Base-by-base conservation (phyloP, 2,329 filamentous ascomycete genomes). In the Penicillium sp. region DNA sequence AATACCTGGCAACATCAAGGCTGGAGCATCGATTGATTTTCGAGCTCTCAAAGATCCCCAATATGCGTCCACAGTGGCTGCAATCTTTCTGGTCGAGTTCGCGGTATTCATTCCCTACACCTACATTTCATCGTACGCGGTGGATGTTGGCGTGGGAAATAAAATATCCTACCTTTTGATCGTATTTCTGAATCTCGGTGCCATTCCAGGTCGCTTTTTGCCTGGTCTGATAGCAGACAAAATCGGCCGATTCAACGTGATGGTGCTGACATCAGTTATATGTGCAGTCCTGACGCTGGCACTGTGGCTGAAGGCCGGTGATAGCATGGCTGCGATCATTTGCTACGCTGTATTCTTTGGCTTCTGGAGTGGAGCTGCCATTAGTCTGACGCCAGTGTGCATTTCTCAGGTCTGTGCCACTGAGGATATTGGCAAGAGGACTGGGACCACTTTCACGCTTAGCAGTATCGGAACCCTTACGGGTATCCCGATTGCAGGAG, bases 361-460 rank as follows among this genome's bases (percentile, higher is more conserved):
- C 1, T 70, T 72, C 45, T 64, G 54, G 27, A 63, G 60, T 22
- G 69, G 69, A 4, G 61, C 60, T 3, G 68, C 67, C 18, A 62
- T 71, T 31, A 66, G 62, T 26, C 35, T 72, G 41, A 66, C 63
- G 5, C 69, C 69, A 0, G 62, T 71, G 0, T 77, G 73, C 42
- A 62, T 77, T 3, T 72, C 71, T 2, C 72, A 76, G 52, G 62
- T 77, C 6, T 76, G 74, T 47, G 51, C 57, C 2, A 70, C 67
- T 0, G 58, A 66, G 20, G 61, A 70, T 26, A 74, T 74, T 55
- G 69, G 69, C 0, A 62, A 63, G 18, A 62, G 68, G n/a, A 69
- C 64, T 29, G 62, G 65, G 1, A 71, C 63, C 18, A 54, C 51
- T 13, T 66, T 52, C 36, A 65, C 56, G 7, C 54, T 61, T 16